Percentiles rank a stretch among this genome's conserved stretches.
phyloP scores from a whole-genome alignment of 129 eudicot genomes.

The Solidago caesia region DNA sequence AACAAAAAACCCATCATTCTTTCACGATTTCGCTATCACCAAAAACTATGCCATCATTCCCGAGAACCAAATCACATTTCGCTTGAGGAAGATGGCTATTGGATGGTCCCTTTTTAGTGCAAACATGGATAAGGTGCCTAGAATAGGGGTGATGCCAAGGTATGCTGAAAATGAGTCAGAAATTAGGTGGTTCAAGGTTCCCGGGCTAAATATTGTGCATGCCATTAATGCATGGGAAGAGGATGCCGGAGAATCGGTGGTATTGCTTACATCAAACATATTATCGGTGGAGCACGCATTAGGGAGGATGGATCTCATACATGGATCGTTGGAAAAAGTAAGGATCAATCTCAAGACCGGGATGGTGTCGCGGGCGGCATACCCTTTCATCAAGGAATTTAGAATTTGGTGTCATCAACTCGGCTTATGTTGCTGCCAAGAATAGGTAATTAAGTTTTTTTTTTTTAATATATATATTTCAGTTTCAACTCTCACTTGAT shows the following conservation, averaged over 20 bases:
- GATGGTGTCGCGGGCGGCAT: conserved; percentile 24
- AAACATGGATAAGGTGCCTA: conserved; percentile 32
- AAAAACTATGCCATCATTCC: conserved; percentile 47
- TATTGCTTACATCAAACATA: conserved; percentile 44
- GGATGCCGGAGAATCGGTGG: conserved; percentile 27
- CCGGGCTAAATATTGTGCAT: conserved; percentile 46
- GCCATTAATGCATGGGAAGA: conserved; percentile 54
- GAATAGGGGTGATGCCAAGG: conserved; percentile 44
- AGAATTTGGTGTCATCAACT: conserved; percentile 21
- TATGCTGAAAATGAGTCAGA: conserved; percentile 47
- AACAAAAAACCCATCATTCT: conserved; percentile 41
- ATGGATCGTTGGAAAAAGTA: conserved; percentile 39
- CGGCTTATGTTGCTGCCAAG: conserved; percentile 14
- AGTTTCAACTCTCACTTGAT: neutral
- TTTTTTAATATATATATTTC: no score
- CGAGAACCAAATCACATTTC: conserved; percentile 43
- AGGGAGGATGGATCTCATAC: conserved; percentile 31
- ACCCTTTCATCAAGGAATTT: conserved; percentile 22
- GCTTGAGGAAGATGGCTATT: conserved; percentile 35
- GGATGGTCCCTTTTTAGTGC: conserved; percentile 47
- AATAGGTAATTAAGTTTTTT: conserved; percentile 27
- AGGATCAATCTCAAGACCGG: conserved; percentile 28
- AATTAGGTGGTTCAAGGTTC: conserved; percentile 49
- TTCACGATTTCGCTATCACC: conserved; percentile 52
- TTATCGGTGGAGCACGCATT: conserved; percentile 37